Conservation (phyloP, 2,329 filamentous ascomycete species). For the Neofusicoccum cordaticola region DNA sequence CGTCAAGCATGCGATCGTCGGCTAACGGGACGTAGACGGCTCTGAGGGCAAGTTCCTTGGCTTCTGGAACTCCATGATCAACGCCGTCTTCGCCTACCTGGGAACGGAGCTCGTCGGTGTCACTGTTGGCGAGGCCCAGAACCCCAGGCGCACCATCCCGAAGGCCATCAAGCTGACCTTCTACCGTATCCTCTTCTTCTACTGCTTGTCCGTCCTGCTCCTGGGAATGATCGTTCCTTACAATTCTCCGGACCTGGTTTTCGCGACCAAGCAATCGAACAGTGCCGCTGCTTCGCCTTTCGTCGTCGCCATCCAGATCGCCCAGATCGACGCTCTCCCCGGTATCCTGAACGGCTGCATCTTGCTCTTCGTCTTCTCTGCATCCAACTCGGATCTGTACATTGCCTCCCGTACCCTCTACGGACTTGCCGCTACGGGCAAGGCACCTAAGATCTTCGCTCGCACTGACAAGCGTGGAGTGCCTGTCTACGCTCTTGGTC, state of each 20-base stretch:
- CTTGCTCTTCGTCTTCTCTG: constrained; percentile 72
- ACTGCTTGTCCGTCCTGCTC: constrained; percentile 69
- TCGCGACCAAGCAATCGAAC: constrained; percentile 52
- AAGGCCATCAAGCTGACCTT: constrained; percentile 78
- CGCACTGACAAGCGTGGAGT: constrained; percentile 70
- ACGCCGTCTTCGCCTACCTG: constrained; percentile 75
- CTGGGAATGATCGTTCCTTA: constrained; percentile 76
- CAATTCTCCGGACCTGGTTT: constrained; percentile 59
- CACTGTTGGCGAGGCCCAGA: constrained; percentile 75
- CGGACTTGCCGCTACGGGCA: constrained; percentile 67
- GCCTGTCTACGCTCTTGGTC: constrained; percentile 62
- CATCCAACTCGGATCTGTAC: constrained; percentile 75
- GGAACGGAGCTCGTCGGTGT: constrained; percentile 74
- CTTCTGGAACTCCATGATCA: constrained; percentile 68
- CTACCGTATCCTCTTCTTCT: constrained; percentile 79
- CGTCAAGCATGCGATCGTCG: background rate
- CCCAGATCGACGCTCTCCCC: constrained; percentile 61
- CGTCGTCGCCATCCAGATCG: constrained; percentile 67
- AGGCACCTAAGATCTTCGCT: constrained; percentile 70
- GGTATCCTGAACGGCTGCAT: constrained; percentile 73
- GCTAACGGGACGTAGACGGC: constrained; percentile 21
- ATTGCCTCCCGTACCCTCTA: constrained; percentile 70
- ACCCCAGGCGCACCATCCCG: constrained; percentile 73
- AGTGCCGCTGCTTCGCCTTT: constrained; percentile 68
- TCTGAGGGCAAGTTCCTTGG: constrained; percentile 42